phyloP scores from a whole-genome alignment of 1,284 basidiomycete species.

The Chalciporus sp. region DNA sequence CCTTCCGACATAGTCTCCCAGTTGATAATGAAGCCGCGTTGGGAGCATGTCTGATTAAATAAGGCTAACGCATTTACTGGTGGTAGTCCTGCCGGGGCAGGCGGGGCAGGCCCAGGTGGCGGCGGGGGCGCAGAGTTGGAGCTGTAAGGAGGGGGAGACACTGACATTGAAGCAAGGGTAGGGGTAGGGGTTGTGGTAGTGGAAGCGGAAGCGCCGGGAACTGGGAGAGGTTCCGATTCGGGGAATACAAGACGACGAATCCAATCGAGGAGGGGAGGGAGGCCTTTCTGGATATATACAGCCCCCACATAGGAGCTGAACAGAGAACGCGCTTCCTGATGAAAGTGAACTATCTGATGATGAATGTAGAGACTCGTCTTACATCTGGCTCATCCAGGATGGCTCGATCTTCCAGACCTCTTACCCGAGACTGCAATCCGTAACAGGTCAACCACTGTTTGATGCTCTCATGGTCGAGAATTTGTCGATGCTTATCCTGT shows the following conservation, averaged over 20 bases:
- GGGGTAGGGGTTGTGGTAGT: constrained; percentile 6
- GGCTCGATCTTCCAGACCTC: constrained; percentile 34
- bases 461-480: constrained; percentile 36
- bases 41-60: constrained; percentile 55
- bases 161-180: constrained; percentile 4
- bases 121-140: constrained; percentile 11
- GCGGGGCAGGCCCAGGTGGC: constrained; percentile 11
- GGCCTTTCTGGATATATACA: constrained; percentile 47
- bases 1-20: constrained; percentile 50
- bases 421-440: constrained; percentile 43
- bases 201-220: constrained; percentile 24
- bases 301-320: constrained; percentile 58
- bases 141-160: constrained; percentile 26
- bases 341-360: constrained; percentile 8
- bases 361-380: constrained; percentile 2
- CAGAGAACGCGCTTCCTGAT: constrained; percentile 48
- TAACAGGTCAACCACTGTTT: constrained; percentile 46
- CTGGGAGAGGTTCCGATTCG: constrained; percentile 36
- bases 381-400: constrained; percentile 41
- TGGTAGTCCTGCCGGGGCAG: not conserved
- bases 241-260: constrained; percentile 52
- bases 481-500: constrained; percentile 34
- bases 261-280: constrained; percentile 46
- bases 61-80: constrained; percentile 45
- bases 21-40: constrained; percentile 41